Conservation (phyloP, 805 yeast genomes). For the Pichia manshurica region DNA sequence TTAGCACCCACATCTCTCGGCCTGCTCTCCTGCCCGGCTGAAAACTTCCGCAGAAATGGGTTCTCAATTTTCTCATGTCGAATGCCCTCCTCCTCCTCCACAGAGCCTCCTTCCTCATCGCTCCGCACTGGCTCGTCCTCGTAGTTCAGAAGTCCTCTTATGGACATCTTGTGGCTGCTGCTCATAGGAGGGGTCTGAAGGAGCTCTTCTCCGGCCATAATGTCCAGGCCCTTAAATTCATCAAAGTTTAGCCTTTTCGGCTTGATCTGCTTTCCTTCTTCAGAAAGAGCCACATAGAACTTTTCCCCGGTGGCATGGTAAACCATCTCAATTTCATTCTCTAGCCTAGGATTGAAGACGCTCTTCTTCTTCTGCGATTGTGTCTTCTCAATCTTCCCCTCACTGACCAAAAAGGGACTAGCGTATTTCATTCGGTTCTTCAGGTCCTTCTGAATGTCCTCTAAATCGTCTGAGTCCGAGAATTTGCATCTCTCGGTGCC, state of each 20-base stretch:
- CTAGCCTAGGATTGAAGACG: conserved; percentile 23
- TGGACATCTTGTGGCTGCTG: conserved; percentile 6
- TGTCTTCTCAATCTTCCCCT: conserved; percentile 2
- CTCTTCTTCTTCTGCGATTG: not conserved
- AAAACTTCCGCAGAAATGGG: conserved; percentile 16
- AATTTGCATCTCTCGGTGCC: conserved; percentile 18
- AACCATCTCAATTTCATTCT: conserved; percentile 35
- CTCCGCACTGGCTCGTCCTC: not conserved
- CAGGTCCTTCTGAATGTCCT: conserved; percentile 10
- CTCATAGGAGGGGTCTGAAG: conserved; percentile 4
- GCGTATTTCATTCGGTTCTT: conserved; percentile 9
- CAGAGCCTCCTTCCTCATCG: conserved; percentile 1
- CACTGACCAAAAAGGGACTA: conserved; percentile 28
- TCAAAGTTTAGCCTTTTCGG: conserved; percentile 35
- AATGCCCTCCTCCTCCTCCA: conserved; percentile 14
- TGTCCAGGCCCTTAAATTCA: not conserved
- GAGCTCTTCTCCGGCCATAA: not conserved
- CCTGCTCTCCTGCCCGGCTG: conserved; percentile 8
- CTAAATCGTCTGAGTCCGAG: conserved; percentile 15
- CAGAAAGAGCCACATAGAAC: conserved; percentile 27
- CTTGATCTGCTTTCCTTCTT: conserved; percentile 30
- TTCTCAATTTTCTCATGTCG: conserved; percentile 21
- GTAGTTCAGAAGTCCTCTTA: conserved; percentile 3
- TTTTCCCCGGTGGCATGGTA: conserved; percentile 39
- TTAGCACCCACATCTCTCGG: not conserved